phyloP scores from a whole-genome alignment of 805 yeast genomes.

The Wickerhamiella qilinensis region DNA sequence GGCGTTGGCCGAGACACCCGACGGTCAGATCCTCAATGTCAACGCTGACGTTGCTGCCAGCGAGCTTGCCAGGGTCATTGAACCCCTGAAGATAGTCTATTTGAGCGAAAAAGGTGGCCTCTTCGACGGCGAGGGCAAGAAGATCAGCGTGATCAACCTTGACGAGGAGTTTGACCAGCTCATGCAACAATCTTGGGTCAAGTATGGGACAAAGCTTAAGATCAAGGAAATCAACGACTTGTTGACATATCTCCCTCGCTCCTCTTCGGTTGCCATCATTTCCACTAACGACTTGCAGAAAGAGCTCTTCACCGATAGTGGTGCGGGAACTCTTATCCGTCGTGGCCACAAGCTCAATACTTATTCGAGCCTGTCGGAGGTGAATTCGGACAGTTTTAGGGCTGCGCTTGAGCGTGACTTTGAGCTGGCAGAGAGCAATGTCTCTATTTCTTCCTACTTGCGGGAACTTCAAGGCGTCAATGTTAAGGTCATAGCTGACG shows the following conservation, averaged over 20 bases:
- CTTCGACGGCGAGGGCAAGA: conserved; percentile 80
- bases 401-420: conserved; percentile 62
- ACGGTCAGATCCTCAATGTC: conserved; percentile 92
- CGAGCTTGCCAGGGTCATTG: conserved; percentile 89
- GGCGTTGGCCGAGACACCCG: conserved; percentile 88
- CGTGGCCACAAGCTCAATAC: conserved; percentile 77
- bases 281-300: conserved; percentile 90
- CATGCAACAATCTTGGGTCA: conserved; percentile 92
- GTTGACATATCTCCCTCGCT: conserved; percentile 84
- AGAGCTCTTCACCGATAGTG: conserved; percentile 94
- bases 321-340: conserved; percentile 97
- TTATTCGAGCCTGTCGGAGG: conserved; percentile 52
- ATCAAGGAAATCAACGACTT: conserved; percentile 92
- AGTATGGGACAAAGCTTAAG: conserved; percentile 94
- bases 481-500: conserved; percentile 62
- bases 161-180: conserved; percentile 91
- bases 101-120: conserved; percentile 97
- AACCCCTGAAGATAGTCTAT: conserved; percentile 92
- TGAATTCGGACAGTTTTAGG: conserved; percentile 50
- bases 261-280: conserved; percentile 94
- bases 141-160: conserved; percentile 73
- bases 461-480: conserved; percentile 43
- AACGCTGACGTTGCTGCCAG: conserved; percentile 99
- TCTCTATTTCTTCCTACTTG: conserved; percentile 69
- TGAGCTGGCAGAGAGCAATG: conserved; percentile 50